phyloP scores from a whole-genome alignment of 345 rosid species.

The Ceriops tagal region DNA sequence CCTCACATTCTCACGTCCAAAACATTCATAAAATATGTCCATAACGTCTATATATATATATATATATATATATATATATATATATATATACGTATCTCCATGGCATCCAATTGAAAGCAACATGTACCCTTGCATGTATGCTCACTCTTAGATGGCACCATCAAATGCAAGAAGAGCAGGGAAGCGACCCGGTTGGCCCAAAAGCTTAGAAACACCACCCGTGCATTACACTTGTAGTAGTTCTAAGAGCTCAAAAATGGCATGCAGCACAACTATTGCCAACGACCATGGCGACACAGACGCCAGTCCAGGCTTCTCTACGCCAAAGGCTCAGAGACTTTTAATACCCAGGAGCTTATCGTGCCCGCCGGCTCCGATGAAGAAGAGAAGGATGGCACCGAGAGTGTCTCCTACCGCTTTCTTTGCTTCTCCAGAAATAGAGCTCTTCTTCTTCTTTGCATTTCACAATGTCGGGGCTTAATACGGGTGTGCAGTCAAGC shows the following conservation, averaged over 20 bases:
- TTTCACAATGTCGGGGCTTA: conserved; percentile 16
- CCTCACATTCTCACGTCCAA: not conserved
- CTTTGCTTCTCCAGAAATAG: conserved; percentile 34
- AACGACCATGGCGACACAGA: not conserved
- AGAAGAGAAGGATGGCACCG: conserved; percentile 21
- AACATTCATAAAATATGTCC: too few relatives aligned
- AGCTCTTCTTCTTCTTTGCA: conserved; percentile 39
- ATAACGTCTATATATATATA: too few relatives aligned
- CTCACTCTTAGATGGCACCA: conserved; percentile 11
- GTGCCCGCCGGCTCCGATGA: conserved; percentile 45
- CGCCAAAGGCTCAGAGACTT: conserved; percentile 34
- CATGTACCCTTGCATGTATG: not conserved
- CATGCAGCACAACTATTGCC: not conserved
- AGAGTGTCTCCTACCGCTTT: conserved; percentile 21
- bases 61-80: too few relatives aligned
- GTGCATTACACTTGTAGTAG: not conserved
- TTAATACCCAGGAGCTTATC: conserved; percentile 25
- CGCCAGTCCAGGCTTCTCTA: not conserved
- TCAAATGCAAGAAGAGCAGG: conserved; percentile 7
- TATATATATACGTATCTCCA: not conserved
- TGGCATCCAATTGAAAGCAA: not conserved
- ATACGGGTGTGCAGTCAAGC: not conserved
- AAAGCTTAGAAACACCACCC: not conserved
- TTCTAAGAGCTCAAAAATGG: not conserved
- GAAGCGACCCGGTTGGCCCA: conserved; percentile 6